These are phyloP conservation scores for Phaseolus coccineus DNA, from an alignment of 331 rosid species.

Conservation along the genomic window DNA sequence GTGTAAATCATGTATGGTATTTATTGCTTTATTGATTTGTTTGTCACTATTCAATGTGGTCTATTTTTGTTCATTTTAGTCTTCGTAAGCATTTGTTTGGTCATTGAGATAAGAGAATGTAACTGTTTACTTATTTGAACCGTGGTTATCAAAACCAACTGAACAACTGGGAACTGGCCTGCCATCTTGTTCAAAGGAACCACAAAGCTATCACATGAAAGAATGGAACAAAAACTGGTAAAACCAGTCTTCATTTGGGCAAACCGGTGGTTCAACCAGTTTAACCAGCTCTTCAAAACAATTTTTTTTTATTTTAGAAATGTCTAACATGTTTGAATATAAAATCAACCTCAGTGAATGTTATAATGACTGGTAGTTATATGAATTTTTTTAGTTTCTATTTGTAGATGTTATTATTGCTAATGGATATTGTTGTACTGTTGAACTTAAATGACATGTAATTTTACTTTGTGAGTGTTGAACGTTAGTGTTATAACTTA, in stretches of 20 bases:
- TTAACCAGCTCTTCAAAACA: background rate
- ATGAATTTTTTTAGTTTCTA: background rate
- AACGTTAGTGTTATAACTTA: background rate
- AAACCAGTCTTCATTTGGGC: background rate
- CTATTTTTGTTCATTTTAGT: background rate
- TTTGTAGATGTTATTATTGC: background rate
- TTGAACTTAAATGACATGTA: background rate
- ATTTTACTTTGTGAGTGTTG: background rate
- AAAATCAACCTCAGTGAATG: background rate
- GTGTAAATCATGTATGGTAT: constrained; percentile 70
- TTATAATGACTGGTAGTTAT: background rate
- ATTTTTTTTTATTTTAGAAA: background rate
- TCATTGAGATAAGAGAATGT: no score
- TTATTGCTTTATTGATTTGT: background rate
- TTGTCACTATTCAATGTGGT: constrained; percentile 15
- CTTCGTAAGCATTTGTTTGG: background rate
- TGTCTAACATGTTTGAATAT: background rate
- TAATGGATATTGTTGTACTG: background rate
- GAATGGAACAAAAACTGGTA: background rate
- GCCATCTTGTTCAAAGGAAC: background rate
- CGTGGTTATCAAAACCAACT: background rate
- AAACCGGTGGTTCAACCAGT: background rate
- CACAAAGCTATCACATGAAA: background rate
- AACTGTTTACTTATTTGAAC: no score
- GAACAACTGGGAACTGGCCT: background rate